Base-by-base conservation (phyloP, 192 early-diverging fungal species). In the Entrophospora sp. region DNA sequence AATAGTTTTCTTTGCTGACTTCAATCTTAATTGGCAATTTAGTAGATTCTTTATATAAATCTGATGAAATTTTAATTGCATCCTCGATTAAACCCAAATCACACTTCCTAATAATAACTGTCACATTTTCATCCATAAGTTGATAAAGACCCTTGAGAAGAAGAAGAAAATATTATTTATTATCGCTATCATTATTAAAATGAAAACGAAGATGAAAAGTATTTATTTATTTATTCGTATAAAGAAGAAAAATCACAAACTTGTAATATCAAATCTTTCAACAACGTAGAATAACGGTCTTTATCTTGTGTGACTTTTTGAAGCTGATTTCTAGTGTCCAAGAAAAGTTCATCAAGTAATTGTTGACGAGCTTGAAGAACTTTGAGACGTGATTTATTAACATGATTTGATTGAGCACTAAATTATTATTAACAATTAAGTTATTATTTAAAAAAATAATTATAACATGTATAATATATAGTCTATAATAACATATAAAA, bases 311-410 rank as follows among this genome's bases (percentile, higher is more conserved):
- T 69, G 16, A 92, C 74, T 25, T 76, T 70, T 28, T 77, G 60
- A 25, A 99, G 80, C 45, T 81, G 75, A 36, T 56, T 64, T 46
- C 81, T 76, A 6, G 93, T 79, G 14, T 95, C 90, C 16, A 72
- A 75, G 63, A 93, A 91, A 34, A 97, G 79, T 16, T 89, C 81
- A 56, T 93, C 86, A 32, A 99, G 75, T 66, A 93, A 79, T 62
- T 88, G 79, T 69, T 99, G 93, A 61, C 94, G 91, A 28, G 86
- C 81, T 73, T 93, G 84, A 37, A 99, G 82, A 30, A 96, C 81
- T 53, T 83, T 83, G 59, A 99, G 84, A 59, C 94, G 89, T 44
- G 92, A 88, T 81, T 96, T 96, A 89, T 99, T 99, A 72, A 95
- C 85, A 61, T 89, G 85, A 71, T 94, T 97, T 25, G 95, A 98